A percentile compares a stretch with the other conserved stretches of the same genome.
phyloP scores from a whole-genome alignment of 108 stramenopile genomes.

The Nitzschia sp. region DNA sequence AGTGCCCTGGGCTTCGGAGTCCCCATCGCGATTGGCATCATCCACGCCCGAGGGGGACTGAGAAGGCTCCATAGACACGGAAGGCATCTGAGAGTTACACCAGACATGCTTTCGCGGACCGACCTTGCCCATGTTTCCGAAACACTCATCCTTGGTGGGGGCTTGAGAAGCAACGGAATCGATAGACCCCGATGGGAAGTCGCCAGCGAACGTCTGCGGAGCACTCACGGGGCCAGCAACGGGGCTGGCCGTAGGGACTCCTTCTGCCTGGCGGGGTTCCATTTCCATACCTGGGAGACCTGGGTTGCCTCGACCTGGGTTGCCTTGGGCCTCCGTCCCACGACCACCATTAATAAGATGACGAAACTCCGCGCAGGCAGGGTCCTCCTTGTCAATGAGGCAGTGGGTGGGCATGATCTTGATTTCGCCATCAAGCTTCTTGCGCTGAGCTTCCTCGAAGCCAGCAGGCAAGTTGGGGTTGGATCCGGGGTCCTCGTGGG shows the following conservation, averaged over 20 bases:
- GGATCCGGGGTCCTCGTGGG: background rate
- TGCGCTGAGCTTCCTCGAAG: background rate
- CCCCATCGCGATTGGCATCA: background rate
- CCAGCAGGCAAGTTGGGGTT: constrained; percentile 24
- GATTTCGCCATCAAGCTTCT: background rate
- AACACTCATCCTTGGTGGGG: constrained; percentile 36
- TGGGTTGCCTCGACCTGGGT: too few species aligned
- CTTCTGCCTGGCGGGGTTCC: too few species aligned
- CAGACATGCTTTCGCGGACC: constrained; percentile 20
- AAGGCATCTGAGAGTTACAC: constrained; percentile 39
- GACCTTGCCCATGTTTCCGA: constrained; percentile 29
- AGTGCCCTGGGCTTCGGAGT: background rate
- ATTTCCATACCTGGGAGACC: too few species aligned
- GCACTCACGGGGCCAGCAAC: too few species aligned
- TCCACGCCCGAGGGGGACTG: constrained; percentile 11
- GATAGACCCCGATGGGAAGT: constrained; percentile 21
- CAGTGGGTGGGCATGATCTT: constrained; percentile 25
- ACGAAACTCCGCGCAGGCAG: constrained; percentile 19
- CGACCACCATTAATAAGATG: too few species aligned
- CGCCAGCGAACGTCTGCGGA: background rate
- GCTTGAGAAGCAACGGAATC: constrained; percentile 11
- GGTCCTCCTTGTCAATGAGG: constrained; percentile 32
- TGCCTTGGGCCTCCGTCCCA: too few species aligned
- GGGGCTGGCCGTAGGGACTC: too few species aligned
- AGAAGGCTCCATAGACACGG: constrained; percentile 32